Conservation (phyloP, 371 early-diverging fungal species). For the Mortierella sp. region DNA sequence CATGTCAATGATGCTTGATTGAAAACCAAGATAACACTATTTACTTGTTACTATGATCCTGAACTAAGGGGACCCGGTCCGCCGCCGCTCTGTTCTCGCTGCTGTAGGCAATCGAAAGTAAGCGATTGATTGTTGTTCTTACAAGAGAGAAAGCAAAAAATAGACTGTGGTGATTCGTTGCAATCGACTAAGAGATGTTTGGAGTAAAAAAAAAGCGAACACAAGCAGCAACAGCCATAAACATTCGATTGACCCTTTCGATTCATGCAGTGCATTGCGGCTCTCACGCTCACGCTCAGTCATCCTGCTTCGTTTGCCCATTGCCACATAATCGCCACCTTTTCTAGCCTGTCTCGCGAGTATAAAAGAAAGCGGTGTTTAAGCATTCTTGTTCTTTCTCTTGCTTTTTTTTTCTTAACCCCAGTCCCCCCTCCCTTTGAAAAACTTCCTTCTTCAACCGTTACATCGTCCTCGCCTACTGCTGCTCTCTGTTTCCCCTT, state of each 20-base stretch:
- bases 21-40: too few relatives aligned
- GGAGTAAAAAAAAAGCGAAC: neutral
- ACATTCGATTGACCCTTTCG: neutral
- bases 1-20: neutral
- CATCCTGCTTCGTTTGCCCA: neutral
- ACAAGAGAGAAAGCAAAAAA: neutral
- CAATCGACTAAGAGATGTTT: neutral
- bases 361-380: neutral
- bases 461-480: neutral
- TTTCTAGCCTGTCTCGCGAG: neutral
- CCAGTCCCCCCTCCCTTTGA: neutral
- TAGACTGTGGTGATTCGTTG: neutral
- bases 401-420: neutral
- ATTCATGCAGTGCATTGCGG: neutral
- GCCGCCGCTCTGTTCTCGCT: neutral
- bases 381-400: neutral
- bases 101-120: neutral
- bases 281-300: neutral
- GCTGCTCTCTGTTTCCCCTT: slow-evolving; percentile 5
- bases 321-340: slow-evolving; percentile 11
- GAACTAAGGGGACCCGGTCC: neutral
- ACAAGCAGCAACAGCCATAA: neutral
- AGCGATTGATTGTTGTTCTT: neutral
- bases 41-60: neutral
- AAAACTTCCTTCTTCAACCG: neutral